Evolutionary conservation across 2,329 filamentous ascomycete species (phyloP).

Genomic region (Pseudogymnoascus sp.): DNA sequence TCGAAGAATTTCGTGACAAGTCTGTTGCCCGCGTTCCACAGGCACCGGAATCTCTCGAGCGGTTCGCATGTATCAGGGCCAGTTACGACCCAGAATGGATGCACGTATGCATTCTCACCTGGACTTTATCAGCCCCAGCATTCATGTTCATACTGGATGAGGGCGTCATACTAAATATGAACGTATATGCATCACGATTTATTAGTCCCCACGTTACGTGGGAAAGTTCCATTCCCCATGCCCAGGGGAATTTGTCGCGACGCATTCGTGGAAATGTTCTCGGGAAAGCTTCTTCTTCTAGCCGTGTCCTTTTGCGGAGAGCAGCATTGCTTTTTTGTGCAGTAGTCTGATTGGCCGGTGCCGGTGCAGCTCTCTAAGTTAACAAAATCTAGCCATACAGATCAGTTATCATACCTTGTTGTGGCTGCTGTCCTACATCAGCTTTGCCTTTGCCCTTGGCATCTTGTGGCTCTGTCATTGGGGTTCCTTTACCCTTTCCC

Average conservation of each 20-base stretch:
- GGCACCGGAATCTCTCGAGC: neutral
- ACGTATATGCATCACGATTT: no score
- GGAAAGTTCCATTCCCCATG: neutral
- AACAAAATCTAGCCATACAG: neutral
- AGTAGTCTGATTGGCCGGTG: neutral
- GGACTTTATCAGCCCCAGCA: neutral
- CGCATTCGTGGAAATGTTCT: neutral
- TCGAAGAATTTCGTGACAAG: neutral
- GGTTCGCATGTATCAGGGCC: neutral
- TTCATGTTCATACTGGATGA: neutral
- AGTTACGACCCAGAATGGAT: neutral
- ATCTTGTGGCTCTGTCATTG: neutral
- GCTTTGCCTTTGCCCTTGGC: neutral
- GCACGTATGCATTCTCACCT: neutral
- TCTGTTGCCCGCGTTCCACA: neutral
- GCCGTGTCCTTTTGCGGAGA: neutral
- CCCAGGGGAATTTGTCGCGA: neutral
- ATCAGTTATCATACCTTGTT: neutral
- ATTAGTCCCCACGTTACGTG: neutral
- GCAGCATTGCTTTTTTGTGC: neutral
- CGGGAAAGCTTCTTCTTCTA: neutral
- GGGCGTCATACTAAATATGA: neutral
- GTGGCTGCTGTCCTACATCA: neutral
- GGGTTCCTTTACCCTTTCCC: neutral
- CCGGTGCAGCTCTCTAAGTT: neutral